phyloP scores from a whole-genome alignment of 306 rosid species.

The Cucurbita pepo region DNA sequence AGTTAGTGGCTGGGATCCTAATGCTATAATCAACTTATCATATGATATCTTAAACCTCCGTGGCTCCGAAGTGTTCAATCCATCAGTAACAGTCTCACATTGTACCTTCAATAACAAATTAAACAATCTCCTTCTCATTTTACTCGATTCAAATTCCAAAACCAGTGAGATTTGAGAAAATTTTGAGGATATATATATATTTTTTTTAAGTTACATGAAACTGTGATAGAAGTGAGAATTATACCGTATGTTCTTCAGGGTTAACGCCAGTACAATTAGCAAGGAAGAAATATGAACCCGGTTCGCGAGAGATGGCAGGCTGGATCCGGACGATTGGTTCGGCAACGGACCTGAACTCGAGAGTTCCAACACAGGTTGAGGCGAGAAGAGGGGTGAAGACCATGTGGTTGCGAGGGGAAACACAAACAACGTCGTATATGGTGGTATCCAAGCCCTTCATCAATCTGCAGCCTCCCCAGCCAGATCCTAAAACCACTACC shows the following conservation, averaged over 20 bases:
- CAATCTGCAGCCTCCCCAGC: conserved; percentile 89
- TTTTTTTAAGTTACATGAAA: not conserved
- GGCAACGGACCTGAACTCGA: conserved; percentile 82
- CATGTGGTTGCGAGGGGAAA: conserved; percentile 97
- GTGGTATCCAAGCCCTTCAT: conserved; percentile 66
- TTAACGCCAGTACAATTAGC: conserved; percentile 49
- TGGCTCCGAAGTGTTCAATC: conserved; percentile 38
- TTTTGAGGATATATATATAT: not conserved
- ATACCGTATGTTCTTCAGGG: conserved; percentile 44
- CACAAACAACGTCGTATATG: conserved; percentile 71
- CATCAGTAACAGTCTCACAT: conserved; percentile 68
- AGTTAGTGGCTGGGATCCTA: conserved; percentile 72
- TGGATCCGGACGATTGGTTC: conserved; percentile 86
- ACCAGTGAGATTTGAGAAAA: not conserved
- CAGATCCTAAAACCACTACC: conserved; percentile 79
- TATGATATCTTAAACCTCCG: conserved; percentile 72
- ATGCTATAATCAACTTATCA: conserved; percentile 72
- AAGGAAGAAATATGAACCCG: conserved; percentile 85
- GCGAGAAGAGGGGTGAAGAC: conserved; percentile 93
- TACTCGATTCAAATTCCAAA: not conserved
- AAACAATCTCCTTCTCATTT: not conserved
- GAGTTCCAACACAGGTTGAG: conserved; percentile 92
- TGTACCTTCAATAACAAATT: conserved; percentile 46
- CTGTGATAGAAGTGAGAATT: not conserved
- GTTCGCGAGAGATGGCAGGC: conserved; percentile 69